Evolutionary conservation across 257 asterid genomes (phyloP).

Genomic region (Prunella vulgaris): DNA sequence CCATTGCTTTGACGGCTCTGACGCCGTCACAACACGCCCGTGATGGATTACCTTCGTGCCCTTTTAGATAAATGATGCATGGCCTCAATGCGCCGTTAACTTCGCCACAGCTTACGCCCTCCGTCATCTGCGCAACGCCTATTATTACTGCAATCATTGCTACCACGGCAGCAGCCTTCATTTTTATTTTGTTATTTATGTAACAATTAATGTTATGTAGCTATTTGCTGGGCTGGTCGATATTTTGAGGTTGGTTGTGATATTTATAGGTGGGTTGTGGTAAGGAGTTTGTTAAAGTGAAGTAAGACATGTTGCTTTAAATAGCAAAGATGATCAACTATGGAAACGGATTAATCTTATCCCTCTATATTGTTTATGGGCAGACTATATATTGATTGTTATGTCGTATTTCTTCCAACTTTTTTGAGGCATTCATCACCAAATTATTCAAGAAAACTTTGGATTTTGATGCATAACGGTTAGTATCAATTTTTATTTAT

Average conservation of each 20-base stretch:
- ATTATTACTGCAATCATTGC: slow-evolving; percentile 18
- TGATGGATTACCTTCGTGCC: slow-evolving; percentile 24
- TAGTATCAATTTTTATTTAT: too few relatives aligned
- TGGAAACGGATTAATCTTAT: neutral
- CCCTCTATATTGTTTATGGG: neutral
- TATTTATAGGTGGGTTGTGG: neutral
- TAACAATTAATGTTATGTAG: neutral
- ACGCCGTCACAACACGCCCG: slow-evolving; percentile 32
- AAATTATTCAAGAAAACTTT: neutral
- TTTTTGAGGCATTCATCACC: neutral
- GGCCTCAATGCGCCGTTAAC: slow-evolving; percentile 31
- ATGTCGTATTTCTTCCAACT: neutral
- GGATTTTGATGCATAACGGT: neutral
- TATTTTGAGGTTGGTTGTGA: neutral
- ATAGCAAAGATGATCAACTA: slow-evolving; percentile 3
- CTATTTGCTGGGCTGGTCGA: too few relatives aligned
- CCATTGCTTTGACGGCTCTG: slow-evolving; percentile 15
- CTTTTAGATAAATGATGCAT: slow-evolving; percentile 33
- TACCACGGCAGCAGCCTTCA: slow-evolving; percentile 22
- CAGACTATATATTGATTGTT: neutral
- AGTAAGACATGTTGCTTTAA: neutral
- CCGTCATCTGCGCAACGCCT: slow-evolving; percentile 14
- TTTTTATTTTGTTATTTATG: neutral
- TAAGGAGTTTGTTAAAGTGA: neutral
- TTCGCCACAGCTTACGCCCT: slow-evolving; percentile 34